phyloP scores from a whole-genome alignment of 2,329 filamentous ascomycete species.

The Gaeumannomyces tritici region DNA sequence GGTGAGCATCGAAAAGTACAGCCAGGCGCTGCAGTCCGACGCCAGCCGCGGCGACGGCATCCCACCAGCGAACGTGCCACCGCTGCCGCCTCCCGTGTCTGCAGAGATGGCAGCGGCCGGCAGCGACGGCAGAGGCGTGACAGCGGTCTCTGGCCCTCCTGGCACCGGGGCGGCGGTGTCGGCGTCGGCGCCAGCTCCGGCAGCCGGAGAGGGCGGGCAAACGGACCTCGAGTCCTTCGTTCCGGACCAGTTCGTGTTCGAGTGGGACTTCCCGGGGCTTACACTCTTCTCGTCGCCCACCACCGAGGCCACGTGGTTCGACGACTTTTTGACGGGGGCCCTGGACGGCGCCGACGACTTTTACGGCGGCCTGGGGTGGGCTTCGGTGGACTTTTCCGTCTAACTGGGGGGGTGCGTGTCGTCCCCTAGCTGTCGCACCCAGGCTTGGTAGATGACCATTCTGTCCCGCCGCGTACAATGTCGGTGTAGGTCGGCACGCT shows the following conservation, averaged over 20 bases:
- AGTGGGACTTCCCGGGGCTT: constrained; percentile 47
- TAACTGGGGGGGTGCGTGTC: no score
- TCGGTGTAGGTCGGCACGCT: no score
- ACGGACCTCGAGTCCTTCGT: constrained; percentile 42
- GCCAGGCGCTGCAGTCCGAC: not conserved
- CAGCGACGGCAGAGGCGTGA: no score
- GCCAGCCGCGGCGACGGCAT: not conserved
- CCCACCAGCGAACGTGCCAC: not conserved
- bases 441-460: no score
- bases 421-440: no score
- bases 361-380: not conserved
- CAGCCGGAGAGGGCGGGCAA: constrained; percentile 16
- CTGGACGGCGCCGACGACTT: not conserved
- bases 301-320: not conserved
- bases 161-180: no score
- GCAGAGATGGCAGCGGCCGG: no score
- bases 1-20: not conserved
- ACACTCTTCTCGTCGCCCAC: constrained; percentile 26
- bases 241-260: constrained; percentile 45
- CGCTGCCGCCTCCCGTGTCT: no score
- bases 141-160: no score
- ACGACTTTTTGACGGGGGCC: not conserved
- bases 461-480: no score
- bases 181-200: not conserved
- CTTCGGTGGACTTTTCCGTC: not conserved